Percentiles rank a stretch among this genome's conserved stretches.
Conservation (phyloP, 495 filamentous ascomycete species). For the Aspergillus carlsbadensis region DNA sequence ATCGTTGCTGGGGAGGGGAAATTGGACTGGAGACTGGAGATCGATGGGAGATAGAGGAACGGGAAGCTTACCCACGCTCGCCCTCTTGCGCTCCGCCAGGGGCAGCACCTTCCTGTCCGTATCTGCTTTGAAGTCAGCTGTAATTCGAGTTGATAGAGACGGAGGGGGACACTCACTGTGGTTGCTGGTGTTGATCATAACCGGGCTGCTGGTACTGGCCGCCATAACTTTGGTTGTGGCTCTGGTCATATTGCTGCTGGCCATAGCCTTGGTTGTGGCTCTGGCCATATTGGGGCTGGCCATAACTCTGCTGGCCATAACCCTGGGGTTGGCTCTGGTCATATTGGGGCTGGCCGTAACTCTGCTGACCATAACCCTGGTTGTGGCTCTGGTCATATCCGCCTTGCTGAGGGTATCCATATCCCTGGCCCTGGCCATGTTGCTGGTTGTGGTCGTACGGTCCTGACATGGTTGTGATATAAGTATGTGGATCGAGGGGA, state of each 20-base stretch:
- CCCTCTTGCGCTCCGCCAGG: conserved; percentile 45
- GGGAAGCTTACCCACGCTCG: no score
- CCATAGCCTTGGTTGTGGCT: conserved; percentile 19
- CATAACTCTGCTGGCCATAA: conserved; percentile 30
- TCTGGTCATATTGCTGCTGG: conserved; percentile 24
- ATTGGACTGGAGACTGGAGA: no score
- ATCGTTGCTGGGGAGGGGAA: no score
- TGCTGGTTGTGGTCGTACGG: conserved; percentile 39
- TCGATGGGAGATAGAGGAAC: no score
- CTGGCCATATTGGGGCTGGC: conserved; percentile 28
- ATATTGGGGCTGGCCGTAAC: conserved; percentile 23
- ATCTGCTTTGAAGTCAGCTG: conserved; percentile 20
- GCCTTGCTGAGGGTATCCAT: conserved; percentile 28
- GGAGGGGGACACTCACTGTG: conserved; percentile 17
- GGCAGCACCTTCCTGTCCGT: conserved; percentile 24
- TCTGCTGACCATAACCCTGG: conserved; percentile 26
- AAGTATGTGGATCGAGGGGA: not conserved
- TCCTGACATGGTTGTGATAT: conserved; percentile 38
- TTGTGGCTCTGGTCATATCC: conserved; percentile 18
- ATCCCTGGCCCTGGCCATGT: conserved; percentile 24
- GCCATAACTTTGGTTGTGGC: conserved; percentile 28
- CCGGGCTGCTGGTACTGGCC: conserved; percentile 27
- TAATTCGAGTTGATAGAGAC: not conserved
- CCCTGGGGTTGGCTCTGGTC: conserved; percentile 30
- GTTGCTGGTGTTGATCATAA: conserved; percentile 15